These are phyloP conservation scores for Xylariaceae sp. DNA, from an alignment of 2,329 filamentous ascomycete genomes.

Conservation along the genomic window DNA sequence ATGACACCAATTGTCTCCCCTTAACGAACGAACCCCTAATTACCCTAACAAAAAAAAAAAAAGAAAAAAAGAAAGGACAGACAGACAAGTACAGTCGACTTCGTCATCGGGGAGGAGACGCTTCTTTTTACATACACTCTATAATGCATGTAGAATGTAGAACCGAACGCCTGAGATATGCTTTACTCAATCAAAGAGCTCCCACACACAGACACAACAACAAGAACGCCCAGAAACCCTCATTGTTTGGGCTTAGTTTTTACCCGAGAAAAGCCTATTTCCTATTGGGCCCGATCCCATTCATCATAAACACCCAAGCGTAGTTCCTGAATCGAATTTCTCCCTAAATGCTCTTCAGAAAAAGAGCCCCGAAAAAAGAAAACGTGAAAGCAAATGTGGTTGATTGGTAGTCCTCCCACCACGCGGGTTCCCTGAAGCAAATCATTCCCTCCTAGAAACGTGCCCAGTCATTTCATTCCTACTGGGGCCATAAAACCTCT, in stretches of 20 bases:
- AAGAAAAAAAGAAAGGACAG: not conserved
- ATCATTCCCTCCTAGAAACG: not conserved
- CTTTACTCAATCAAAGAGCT: not conserved
- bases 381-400: not conserved
- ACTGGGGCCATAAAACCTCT: constrained; percentile 39
- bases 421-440: not conserved
- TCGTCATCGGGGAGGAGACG: not conserved
- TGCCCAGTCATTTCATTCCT: not conserved
- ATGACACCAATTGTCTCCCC: no score
- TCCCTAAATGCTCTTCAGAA: not conserved
- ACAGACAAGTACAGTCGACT: not conserved
- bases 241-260: no score
- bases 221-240: not conserved
- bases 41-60: not conserved
- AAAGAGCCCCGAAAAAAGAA: not conserved
- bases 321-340: not conserved
- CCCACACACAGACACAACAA: not conserved
- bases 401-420: not conserved
- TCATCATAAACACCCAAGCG: not conserved
- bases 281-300: not conserved
- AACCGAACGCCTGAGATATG: not conserved
- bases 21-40: no score
- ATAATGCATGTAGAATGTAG: not conserved
- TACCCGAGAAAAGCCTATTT: not conserved
- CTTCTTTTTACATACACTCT: not conserved